These are phyloP conservation scores for Cercospora zeae-maydis DNA, from an alignment of 2,329 filamentous ascomycete species.

Conservation along the genomic window DNA sequence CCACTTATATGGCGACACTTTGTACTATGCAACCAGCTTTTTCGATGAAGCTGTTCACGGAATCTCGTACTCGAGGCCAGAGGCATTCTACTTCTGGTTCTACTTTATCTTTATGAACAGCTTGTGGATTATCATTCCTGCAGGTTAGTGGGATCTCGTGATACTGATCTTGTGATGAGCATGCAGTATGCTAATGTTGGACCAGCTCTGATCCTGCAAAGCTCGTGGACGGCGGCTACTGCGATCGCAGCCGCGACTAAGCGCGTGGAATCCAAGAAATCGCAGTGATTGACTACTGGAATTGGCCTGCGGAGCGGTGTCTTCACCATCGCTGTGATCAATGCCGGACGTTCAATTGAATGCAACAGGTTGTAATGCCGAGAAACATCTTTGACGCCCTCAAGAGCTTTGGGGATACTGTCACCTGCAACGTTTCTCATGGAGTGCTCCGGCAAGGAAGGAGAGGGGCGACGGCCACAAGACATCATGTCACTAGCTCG, in stretches of 20 bases:
- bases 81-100: slow-evolving; percentile 62
- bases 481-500: not conserved
- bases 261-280: slow-evolving; percentile 28
- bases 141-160: slow-evolving; percentile 42
- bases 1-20: slow-evolving; percentile 61
- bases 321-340: not conserved
- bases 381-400: not conserved
- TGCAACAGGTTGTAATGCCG: not conserved
- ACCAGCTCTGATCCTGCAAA: slow-evolving; percentile 32
- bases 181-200: slow-evolving; percentile 10
- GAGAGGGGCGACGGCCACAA: not conserved
- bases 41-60: slow-evolving; percentile 57
- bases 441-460: not conserved
- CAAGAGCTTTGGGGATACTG: not conserved
- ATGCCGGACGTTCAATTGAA: not conserved
- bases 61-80: slow-evolving; percentile 57
- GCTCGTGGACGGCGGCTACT: slow-evolving; percentile 22
- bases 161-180: not conserved
- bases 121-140: slow-evolving; percentile 63
- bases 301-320: not conserved
- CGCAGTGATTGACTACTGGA: not conserved
- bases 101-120: slow-evolving; percentile 64
- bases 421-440: not conserved
- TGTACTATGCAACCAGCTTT: slow-evolving; percentile 62
- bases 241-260: slow-evolving; percentile 26